A percentile compares a stretch with the other conserved stretches of the same genome.
These are phyloP conservation scores for Candida pseudofarinosa DNA, from an alignment of 805 yeast genomes.

Conservation along the genomic window DNA sequence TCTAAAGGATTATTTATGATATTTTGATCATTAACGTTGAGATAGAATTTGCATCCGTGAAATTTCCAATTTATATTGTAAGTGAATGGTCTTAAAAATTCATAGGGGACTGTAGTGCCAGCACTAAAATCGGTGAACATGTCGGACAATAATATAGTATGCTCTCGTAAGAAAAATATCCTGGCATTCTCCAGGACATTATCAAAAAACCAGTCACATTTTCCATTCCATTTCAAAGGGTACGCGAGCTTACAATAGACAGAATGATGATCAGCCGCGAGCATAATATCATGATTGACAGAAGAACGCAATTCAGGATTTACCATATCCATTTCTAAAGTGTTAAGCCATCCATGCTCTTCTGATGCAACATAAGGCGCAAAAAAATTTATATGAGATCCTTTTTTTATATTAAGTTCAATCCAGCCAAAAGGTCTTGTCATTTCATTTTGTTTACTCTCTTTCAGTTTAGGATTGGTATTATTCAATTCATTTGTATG, in stretches of 20 bases:
- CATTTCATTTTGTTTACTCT: conserved; percentile 9
- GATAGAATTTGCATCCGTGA: conserved; percentile 50
- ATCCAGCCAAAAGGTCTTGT: conserved; percentile 88
- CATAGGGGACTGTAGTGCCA: conserved; percentile 70
- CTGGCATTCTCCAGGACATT: conserved; percentile 50
- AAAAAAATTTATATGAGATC: conserved; percentile 45
- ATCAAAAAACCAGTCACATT: conserved; percentile 62
- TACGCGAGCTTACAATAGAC: conserved; percentile 56
- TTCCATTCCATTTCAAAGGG: conserved; percentile 83
- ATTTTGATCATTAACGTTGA: conserved; percentile 84
- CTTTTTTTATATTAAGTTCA: conserved; percentile 59
- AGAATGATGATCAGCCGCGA: conserved; percentile 55
- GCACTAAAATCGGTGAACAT: conserved; percentile 70
- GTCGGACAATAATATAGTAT: conserved; percentile 68
- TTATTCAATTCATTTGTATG: conserved; percentile 39
- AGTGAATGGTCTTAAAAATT: conserved; percentile 66
- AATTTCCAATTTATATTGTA: conserved; percentile 62
- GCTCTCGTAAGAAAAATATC: conserved; percentile 76
- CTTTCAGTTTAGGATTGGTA: conserved; percentile 5
- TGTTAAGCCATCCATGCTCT: conserved; percentile 53
- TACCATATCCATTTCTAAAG: conserved; percentile 40
- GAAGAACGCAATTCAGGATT: conserved; percentile 71
- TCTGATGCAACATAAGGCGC: conserved; percentile 51
- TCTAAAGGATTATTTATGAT: conserved; percentile 88
- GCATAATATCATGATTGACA: conserved; percentile 81